phyloP scores from a whole-genome alignment of 306 rosid genomes.

The Glycine tomentella region DNA sequence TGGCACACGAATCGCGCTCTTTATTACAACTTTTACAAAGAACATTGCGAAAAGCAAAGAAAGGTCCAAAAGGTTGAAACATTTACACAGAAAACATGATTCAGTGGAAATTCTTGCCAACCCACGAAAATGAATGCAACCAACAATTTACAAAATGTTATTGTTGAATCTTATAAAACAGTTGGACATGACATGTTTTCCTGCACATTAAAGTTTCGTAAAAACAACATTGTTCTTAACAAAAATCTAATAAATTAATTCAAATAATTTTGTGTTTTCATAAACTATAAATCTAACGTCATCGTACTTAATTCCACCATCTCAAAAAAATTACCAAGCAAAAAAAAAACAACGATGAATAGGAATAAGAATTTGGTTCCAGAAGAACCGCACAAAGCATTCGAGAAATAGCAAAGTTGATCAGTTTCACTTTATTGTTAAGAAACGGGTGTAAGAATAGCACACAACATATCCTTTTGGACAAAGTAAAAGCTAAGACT shows the following conservation, averaged over 20 bases:
- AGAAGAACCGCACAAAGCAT: neutral
- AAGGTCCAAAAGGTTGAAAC: neutral
- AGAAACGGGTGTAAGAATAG: conserved; percentile 1
- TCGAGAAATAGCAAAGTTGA: neutral
- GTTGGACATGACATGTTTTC: neutral
- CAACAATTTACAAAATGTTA: neutral
- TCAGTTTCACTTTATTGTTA: neutral
- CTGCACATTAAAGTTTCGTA: neutral
- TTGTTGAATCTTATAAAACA: neutral
- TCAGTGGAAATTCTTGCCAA: neutral
- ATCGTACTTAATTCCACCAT: neutral
- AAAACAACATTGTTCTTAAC: neutral
- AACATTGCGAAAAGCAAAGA: neutral
- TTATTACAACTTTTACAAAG: neutral
- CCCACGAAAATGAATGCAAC: neutral
- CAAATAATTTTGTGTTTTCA: too few species aligned
- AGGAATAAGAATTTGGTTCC: neutral
- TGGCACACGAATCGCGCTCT: neutral
- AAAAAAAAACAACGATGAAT: neutral
- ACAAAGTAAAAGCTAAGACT: conserved; percentile 24
- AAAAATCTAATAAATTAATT: neutral
- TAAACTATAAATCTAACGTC: too few species aligned
- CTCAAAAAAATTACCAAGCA: neutral
- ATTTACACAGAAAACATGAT: neutral
- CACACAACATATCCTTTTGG: neutral